Percentiles rank a stretch among this genome's conserved stretches.
phyloP scores from a whole-genome alignment of 768 basidiomycete species.

The Clitopilus passeckerianus region DNA sequence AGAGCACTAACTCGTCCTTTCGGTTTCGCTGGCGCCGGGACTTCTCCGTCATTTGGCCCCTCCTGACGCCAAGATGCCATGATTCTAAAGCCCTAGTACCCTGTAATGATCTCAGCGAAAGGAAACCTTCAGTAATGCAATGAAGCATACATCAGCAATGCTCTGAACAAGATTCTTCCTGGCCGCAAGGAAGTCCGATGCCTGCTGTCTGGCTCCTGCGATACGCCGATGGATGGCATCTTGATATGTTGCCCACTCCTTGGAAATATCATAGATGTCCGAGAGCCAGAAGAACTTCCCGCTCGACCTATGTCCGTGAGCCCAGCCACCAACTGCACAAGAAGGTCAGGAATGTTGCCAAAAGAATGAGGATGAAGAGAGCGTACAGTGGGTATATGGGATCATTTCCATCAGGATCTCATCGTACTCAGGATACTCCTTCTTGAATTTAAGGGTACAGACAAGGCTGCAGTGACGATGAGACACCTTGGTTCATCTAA shows the following conservation, averaged over 20 bases:
- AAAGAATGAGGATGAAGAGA: not conserved
- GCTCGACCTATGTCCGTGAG: constrained; percentile 16
- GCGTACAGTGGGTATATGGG: constrained; percentile 24
- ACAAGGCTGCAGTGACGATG: constrained; percentile 17
- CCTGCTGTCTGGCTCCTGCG: constrained; percentile 16
- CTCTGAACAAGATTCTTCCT: constrained; percentile 8
- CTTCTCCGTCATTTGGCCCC: too few species aligned
- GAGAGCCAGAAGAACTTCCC: constrained; percentile 28
- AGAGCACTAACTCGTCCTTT: not conserved
- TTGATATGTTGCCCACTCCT: constrained; percentile 9
- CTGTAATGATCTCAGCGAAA: too few species aligned
- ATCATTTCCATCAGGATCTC: constrained; percentile 19
- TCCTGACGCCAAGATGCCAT: too few species aligned
- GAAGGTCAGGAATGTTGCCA: not conserved
- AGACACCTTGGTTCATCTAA: not conserved
- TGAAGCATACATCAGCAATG: constrained; percentile 2
- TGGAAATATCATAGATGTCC: constrained; percentile 21
- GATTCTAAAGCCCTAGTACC: too few species aligned
- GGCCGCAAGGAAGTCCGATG: constrained; percentile 18
- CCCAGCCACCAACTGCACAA: constrained; percentile 22
- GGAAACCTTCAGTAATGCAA: too few species aligned
- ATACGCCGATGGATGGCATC: constrained; percentile 14
- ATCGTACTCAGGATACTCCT: constrained; percentile 20
- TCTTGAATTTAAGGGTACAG: constrained; percentile 14
- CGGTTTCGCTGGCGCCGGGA: not conserved